Percentiles rank a stretch among this genome's conserved stretches.
These are phyloP conservation scores for Laguncularia racemosa DNA, from an alignment of 345 rosid species.

Conservation along the genomic window DNA sequence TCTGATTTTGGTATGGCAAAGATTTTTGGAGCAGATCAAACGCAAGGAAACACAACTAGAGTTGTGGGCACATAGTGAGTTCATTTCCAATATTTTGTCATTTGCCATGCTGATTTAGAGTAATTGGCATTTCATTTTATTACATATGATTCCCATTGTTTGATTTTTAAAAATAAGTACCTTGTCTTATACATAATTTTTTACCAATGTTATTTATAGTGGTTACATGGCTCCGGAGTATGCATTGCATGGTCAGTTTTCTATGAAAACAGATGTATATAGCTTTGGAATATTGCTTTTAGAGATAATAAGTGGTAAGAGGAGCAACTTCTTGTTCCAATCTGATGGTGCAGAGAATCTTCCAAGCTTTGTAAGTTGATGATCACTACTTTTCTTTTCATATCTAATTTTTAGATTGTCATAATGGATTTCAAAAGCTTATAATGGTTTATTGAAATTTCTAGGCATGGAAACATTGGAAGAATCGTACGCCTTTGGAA, in stretches of 20 bases:
- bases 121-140: too few relatives aligned
- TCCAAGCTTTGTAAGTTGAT: neutral
- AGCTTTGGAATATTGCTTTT: conserved; percentile 17
- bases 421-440: too few relatives aligned
- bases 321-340: conserved; percentile 18
- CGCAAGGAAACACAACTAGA: conserved; percentile 5
- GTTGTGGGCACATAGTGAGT: conserved; percentile 18
- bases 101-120: too few relatives aligned
- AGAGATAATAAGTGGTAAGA: conserved; percentile 28
- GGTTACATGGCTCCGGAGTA: conserved; percentile 40
- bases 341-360: neutral
- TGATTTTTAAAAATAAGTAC: too few relatives aligned
- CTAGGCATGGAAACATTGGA: conserved; percentile 24
- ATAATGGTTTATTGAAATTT: too few relatives aligned
- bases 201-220: conserved; percentile 7
- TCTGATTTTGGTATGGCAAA: conserved; percentile 19
- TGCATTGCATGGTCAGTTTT: conserved; percentile 18
- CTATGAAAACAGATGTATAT: conserved; percentile 27
- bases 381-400: neutral
- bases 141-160: too few relatives aligned
- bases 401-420: too few relatives aligned
- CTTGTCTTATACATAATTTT: too few relatives aligned
- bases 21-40: conserved; percentile 13
- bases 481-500: conserved; percentile 5
- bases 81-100: too few relatives aligned